Percentiles rank a stretch among this genome's conserved stretches.
Conservation (phyloP, 1,139 yeast genomes). For the Protomyces inundatus region DNA sequence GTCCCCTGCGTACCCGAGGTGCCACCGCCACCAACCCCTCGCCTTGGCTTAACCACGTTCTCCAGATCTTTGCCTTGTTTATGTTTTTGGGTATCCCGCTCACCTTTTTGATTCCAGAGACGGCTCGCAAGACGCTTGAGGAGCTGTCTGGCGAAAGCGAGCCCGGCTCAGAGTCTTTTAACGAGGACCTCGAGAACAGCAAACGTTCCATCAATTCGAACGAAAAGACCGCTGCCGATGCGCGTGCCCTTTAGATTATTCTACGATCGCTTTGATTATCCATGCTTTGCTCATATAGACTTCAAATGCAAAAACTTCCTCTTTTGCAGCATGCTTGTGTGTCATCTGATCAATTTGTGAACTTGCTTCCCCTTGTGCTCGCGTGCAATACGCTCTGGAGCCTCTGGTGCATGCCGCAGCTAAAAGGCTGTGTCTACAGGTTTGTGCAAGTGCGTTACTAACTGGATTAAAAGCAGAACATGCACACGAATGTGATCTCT, state of each 20-base stretch:
- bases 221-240: not conserved
- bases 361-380: too few relatives aligned
- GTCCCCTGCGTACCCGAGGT: constrained; percentile 73
- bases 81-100: constrained; percentile 71
- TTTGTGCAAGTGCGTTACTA: too few relatives aligned
- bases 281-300: too few relatives aligned
- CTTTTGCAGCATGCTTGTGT: too few relatives aligned
- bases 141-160: constrained; percentile 21
- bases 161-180: not conserved
- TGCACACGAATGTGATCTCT: too few relatives aligned
- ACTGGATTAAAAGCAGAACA: too few relatives aligned
- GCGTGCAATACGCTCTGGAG: too few relatives aligned
- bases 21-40: constrained; percentile 49
- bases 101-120: constrained; percentile 73
- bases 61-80: constrained; percentile 87
- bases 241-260: not conserved
- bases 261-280: too few relatives aligned
- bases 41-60: constrained; percentile 84
- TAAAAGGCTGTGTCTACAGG: too few relatives aligned
- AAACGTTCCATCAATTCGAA: not conserved
- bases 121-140: constrained; percentile 47
- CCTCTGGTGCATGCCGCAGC: too few relatives aligned
- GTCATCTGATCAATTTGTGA: too few relatives aligned
- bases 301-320: too few relatives aligned
- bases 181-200: not conserved